Conservation (phyloP, 768 basidiomycete species). For the Cubamyces sp. region DNA sequence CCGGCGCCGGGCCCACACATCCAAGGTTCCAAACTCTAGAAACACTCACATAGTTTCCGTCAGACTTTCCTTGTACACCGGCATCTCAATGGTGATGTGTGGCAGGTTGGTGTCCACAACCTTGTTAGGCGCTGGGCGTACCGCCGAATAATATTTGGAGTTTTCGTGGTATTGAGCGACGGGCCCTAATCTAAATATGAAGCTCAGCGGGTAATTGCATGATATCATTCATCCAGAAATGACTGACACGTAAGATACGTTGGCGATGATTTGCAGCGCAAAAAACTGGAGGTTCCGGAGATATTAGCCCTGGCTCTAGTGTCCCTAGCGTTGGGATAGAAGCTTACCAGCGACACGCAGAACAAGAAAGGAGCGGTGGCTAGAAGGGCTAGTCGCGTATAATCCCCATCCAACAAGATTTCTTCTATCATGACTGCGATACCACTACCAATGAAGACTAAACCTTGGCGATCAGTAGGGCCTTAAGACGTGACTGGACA, state of each 20-base stretch:
- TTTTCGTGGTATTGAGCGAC: constrained; percentile 87
- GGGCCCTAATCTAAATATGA: constrained; percentile 65
- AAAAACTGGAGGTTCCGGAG: constrained; percentile 58
- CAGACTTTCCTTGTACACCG: constrained; percentile 86
- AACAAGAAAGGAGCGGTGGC: constrained; percentile 70
- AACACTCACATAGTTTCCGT: constrained; percentile 76
- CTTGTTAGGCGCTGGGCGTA: constrained; percentile 60
- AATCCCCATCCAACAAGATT: constrained; percentile 67
- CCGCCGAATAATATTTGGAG: constrained; percentile 80
- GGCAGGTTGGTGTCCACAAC: constrained; percentile 67
- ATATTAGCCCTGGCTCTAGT: too few species aligned
- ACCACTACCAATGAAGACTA: constrained; percentile 75
- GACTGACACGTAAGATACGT: constrained; percentile 67
- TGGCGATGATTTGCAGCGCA: constrained; percentile 64
- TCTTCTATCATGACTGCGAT: constrained; percentile 62
- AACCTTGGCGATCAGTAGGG: background rate
- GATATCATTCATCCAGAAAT: background rate
- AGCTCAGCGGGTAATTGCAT: background rate
- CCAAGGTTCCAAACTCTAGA: too few species aligned
- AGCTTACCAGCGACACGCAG: constrained; percentile 72
- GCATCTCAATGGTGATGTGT: constrained; percentile 80
- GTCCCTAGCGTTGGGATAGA: background rate
- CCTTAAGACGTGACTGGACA: background rate
- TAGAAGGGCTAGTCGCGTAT: constrained; percentile 66
- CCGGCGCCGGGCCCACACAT: background rate